A percentile compares a stretch with the other conserved stretches of the same genome.
Conservation (phyloP, 2,329 filamentous ascomycete species). For the Juglanconis sp. region DNA sequence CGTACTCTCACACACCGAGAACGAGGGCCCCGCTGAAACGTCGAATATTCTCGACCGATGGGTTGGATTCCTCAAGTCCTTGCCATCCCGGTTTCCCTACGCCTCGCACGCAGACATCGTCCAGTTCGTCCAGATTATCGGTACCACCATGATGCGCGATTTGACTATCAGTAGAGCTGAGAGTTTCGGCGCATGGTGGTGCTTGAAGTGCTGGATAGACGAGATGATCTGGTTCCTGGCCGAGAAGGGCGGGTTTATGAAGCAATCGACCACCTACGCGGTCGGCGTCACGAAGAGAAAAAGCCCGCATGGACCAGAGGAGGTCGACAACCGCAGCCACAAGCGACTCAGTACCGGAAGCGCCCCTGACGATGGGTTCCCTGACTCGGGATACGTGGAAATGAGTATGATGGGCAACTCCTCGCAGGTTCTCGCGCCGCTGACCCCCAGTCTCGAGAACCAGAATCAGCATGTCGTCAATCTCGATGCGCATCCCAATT, state of each 20-base stretch:
- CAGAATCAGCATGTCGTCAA: conserved; percentile 41
- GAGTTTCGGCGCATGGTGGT: conserved; percentile 90
- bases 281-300: conserved; percentile 22
- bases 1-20: conserved; percentile 37
- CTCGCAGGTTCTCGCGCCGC: conserved; percentile 49
- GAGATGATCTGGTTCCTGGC: conserved; percentile 91
- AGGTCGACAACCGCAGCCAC: conserved; percentile 7
- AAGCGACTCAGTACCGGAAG: conserved; percentile 38
- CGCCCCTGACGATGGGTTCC: conserved; percentile 39
- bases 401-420: conserved; percentile 43
- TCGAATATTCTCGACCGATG: conserved; percentile 76
- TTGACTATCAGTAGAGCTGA: conserved; percentile 74
- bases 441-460: conserved; percentile 40
- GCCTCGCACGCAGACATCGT: conserved; percentile 71
- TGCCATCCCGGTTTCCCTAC: conserved; percentile 71
- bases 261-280: conserved; percentile 43
- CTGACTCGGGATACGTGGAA: conserved; percentile 26
- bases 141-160: conserved; percentile 75
- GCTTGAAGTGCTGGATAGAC: conserved; percentile 92
- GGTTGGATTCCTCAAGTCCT: conserved; percentile 66
- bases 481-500: conserved; percentile 41
- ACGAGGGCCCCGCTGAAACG: conserved; percentile 37
- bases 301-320: background rate
- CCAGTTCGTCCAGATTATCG: conserved; percentile 71
- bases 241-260: conserved; percentile 85